Evolutionary conservation across 2,329 filamentous ascomycete genomes (phyloP).

Genomic region (Emmonsia crescens): DNA sequence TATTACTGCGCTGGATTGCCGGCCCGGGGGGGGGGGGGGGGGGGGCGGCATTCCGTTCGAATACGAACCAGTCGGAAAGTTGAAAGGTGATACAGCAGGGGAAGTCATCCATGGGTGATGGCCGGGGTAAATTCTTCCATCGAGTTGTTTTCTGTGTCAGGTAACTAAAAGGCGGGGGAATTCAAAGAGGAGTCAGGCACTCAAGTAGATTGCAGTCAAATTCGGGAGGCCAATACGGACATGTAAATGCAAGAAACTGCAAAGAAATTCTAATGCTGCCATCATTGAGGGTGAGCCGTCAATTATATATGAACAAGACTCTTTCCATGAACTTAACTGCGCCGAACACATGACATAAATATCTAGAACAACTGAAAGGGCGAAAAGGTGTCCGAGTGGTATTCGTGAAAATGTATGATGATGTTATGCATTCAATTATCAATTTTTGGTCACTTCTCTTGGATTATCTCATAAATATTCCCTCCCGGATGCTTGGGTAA

Average conservation of each 20-base stretch:
- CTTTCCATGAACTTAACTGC: not conserved
- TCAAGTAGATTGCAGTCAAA: too few species aligned
- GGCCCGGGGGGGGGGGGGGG: too few species aligned
- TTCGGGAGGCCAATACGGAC: too few species aligned
- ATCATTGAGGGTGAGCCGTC: too few species aligned
- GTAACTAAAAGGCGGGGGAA: not conserved
- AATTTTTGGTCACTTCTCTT: not conserved
- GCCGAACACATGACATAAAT: not conserved
- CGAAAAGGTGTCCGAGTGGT: slow-evolving; percentile 27
- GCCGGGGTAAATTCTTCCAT: not conserved
- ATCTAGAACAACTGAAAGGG: not conserved
- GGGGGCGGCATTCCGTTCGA: not conserved
- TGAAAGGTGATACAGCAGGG: not conserved
- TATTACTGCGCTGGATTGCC: not conserved
- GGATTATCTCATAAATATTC: not conserved
- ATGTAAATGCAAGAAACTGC: too few species aligned
- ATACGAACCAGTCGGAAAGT: not conserved
- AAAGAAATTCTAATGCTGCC: too few species aligned
- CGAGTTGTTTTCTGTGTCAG: not conserved
- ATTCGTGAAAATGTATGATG: slow-evolving; percentile 25
- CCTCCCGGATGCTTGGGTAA: slow-evolving; percentile 1
- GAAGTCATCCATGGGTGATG: not conserved
- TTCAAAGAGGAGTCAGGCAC: too few species aligned
- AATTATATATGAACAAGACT: not conserved
- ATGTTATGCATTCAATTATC: not conserved